Evolutionary conservation across 208 protist genomes (phyloP), one percentile per base, ranked within the genome.

Genomic region (Trichomonas tenax): DNA sequence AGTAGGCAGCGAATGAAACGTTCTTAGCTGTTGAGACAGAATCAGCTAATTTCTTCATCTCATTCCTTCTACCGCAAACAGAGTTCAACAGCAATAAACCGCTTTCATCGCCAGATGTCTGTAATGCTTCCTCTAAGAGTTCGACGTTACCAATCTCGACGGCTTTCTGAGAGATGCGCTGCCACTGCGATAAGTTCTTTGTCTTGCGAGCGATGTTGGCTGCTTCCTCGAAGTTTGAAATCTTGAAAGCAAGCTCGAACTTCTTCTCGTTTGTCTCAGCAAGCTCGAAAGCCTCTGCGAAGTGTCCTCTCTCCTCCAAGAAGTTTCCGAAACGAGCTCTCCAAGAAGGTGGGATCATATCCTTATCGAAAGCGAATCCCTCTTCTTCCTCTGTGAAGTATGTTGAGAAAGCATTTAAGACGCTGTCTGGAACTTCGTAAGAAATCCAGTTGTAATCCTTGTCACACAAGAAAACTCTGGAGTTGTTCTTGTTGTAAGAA

Each of bases 1-100:
- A 98, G 90, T 98, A 98, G 96, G 98, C 98, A 38, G 98, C 98
- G 96, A 99, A 99, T 45, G 98, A 82, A 26, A 97, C 95, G 86
- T 97, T 97, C n/a, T 44, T 36, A 44, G 23, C 23, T 44, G 1
- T 17, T 8, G 10, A 14, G 98, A 99, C 3, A 99, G 96, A 86
- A 99, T 99, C 95, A 99, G 88, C 46, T 21, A 86, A 9, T 46
- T 84, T 15, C 44, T n/a, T 86, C 81, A 86, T 86, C 44, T 86
- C 6, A 15, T 86, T 86, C 36, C 17, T 36, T 15, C n/a, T 86
- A 6, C 34, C 34, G 10, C n/a, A 14, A 44, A 8, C 23, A 86
- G 21, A 36, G 14, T 36, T 3, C 38, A 86, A 4, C 9, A 86
- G 36, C 17, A 86, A 44, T 9, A 86, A 17, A 17, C 34, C 81